Evolutionary conservation across 768 basidiomycete genomes (phyloP).

Genomic region (Flagelloscypha sp.): DNA sequence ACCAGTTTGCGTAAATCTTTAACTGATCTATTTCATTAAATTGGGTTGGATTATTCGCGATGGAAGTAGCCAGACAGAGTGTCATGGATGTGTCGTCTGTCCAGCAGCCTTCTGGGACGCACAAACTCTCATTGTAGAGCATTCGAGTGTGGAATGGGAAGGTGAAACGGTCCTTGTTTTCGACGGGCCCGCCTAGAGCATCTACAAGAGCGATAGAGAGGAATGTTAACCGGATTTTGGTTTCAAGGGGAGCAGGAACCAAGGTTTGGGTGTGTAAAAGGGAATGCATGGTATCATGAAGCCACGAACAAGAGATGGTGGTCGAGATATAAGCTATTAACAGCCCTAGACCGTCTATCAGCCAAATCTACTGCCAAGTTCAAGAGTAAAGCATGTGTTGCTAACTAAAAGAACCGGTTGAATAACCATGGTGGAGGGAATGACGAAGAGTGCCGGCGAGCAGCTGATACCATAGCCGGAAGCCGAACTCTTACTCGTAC

Average conservation of each 20-base stretch:
- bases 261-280: constrained; percentile 21
- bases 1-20: constrained; percentile 25
- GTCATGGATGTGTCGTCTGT: constrained; percentile 44
- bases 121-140: constrained; percentile 30
- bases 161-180: constrained; percentile 30
- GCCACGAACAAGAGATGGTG: too few species aligned
- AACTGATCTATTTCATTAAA: constrained; percentile 30
- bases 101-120: constrained; percentile 31
- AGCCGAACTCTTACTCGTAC: too few species aligned
- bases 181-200: constrained; percentile 37
- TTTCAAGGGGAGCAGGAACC: constrained; percentile 18
- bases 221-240: constrained; percentile 33
- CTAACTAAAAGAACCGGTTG: too few species aligned
- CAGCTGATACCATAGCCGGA: too few species aligned
- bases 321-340: too few species aligned
- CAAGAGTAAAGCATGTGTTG: too few species aligned
- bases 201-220: constrained; percentile 36
- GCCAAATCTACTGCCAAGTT: too few species aligned
- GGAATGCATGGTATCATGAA: too few species aligned
- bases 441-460: too few species aligned
- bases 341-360: too few species aligned
- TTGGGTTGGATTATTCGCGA: constrained; percentile 20
- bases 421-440: too few species aligned
- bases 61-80: constrained; percentile 34
- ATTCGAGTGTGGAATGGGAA: constrained; percentile 29